These are phyloP conservation scores for Candida labiduridarum DNA, from an alignment of 1,139 yeast species.

Conservation along the genomic window DNA sequence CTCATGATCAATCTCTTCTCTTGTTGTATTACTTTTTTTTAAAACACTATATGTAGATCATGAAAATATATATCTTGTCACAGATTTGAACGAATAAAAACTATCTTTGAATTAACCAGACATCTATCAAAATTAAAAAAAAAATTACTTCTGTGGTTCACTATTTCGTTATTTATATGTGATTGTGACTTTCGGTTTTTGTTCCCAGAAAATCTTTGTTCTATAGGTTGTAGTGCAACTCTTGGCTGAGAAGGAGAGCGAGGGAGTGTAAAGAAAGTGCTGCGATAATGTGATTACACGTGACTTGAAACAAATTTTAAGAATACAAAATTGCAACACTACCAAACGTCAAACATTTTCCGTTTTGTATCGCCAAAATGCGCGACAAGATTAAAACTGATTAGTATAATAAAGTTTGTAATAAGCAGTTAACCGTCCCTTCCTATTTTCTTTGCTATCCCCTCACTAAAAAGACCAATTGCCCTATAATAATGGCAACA, in stretches of 20 bases:
- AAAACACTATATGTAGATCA: neutral
- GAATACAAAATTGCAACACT: neutral
- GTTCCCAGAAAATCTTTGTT: neutral
- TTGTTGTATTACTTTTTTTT: neutral
- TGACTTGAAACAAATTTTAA: neutral
- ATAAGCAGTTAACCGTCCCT: too few relatives aligned
- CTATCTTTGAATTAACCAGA: neutral
- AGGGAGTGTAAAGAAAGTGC: neutral
- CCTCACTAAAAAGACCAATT: too few relatives aligned
- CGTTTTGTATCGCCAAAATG: too few relatives aligned
- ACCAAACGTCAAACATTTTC: neutral
- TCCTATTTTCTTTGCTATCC: too few relatives aligned
- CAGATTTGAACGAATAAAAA: neutral
- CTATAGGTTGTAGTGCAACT: neutral
- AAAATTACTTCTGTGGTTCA: neutral
- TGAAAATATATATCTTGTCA: neutral
- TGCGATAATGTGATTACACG: constrained; percentile 2
- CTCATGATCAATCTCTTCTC: constrained; percentile 5
- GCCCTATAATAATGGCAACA: too few relatives aligned
- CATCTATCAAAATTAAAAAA: neutral
- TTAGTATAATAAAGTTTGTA: too few relatives aligned
- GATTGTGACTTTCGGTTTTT: neutral
- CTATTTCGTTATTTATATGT: constrained; percentile 1
- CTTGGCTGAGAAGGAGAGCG: neutral
- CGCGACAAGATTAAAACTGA: too few relatives aligned